Evolutionary conservation across 2,329 filamentous ascomycete species (phyloP).

Genomic region (Hirsutella rhossiliensis): DNA sequence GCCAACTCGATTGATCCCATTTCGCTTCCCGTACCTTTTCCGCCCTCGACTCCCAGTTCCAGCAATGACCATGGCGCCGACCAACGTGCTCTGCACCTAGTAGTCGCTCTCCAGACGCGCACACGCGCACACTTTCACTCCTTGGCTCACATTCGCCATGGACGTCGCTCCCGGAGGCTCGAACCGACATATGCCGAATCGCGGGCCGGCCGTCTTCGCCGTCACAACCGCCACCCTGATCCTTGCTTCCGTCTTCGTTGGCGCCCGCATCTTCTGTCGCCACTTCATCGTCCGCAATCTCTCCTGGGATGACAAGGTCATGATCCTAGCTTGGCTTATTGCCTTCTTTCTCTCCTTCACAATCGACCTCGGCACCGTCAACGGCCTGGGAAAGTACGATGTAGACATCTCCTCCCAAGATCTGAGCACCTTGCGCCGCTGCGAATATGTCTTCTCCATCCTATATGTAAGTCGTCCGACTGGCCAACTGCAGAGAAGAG

Average conservation of each 20-base stretch:
- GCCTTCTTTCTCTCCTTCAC: conserved; percentile 55
- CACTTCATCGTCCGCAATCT: conserved; percentile 59
- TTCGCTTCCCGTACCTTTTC: too few relatives aligned
- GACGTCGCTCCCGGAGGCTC: conserved; percentile 6
- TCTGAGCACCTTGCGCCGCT: conserved; percentile 38
- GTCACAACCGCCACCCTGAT: conserved; percentile 59
- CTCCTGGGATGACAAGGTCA: conserved; percentile 69
- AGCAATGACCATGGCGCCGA: too few relatives aligned
- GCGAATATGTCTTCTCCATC: conserved; percentile 53
- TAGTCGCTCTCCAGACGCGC: background rate
- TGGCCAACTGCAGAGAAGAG: background rate
- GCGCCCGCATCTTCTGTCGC: conserved; percentile 60
- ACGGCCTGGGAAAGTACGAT: conserved; percentile 59
- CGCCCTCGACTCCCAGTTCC: too few relatives aligned
- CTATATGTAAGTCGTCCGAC: conserved; percentile 38
- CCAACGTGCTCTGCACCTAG: too few relatives aligned
- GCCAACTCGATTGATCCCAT: too few relatives aligned
- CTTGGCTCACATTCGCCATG: conserved; percentile 1
- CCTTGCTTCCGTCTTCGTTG: conserved; percentile 63
- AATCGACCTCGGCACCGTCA: conserved; percentile 50
- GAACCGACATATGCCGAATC: conserved; percentile 28
- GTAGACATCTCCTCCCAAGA: conserved; percentile 39
- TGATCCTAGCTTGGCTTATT: conserved; percentile 66
- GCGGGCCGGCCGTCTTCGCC: conserved; percentile 51
- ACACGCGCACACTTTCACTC: background rate